These are phyloP conservation scores for Vanderwaltozyma polyspora DNA, from an alignment of 805 yeast genomes.

Conservation along the genomic window DNA sequence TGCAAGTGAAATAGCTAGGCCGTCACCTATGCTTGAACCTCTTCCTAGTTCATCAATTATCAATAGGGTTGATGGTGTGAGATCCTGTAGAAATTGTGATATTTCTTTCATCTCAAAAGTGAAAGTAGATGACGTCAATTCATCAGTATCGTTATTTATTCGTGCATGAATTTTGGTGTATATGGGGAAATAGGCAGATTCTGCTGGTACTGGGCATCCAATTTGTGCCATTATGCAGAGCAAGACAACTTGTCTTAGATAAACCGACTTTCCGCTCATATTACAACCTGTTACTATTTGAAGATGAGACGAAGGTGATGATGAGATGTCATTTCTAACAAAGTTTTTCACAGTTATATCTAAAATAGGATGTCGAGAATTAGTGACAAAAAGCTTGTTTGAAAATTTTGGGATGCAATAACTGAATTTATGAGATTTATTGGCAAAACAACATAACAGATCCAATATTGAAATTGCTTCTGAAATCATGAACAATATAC, in stretches of 20 bases:
- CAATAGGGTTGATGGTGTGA: slow-evolving; percentile 27
- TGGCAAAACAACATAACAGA: slow-evolving; percentile 28
- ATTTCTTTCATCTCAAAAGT: slow-evolving; percentile 39
- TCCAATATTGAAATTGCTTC: slow-evolving; percentile 37
- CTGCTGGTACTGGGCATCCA: slow-evolving; percentile 42
- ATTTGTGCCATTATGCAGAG: slow-evolving; percentile 45
- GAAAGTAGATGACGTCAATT: slow-evolving; percentile 32
- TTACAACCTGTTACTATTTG: slow-evolving; percentile 49
- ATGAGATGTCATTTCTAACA: slow-evolving; percentile 32
- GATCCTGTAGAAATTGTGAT: slow-evolving; percentile 32
- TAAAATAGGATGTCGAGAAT: slow-evolving; percentile 34
- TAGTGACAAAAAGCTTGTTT: slow-evolving; percentile 20
- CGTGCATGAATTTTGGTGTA: slow-evolving; percentile 31
- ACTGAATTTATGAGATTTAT: slow-evolving; percentile 12
- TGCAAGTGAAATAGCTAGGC: slow-evolving; percentile 40
- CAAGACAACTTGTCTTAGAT: slow-evolving; percentile 40
- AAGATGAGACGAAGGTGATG: slow-evolving; percentile 29
- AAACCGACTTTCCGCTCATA: slow-evolving; percentile 53
- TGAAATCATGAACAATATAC: slow-evolving; percentile 31
- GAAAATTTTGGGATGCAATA: slow-evolving; percentile 32
- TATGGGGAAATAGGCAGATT: slow-evolving; percentile 32
- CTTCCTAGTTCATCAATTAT: slow-evolving; percentile 48
- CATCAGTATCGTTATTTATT: slow-evolving; percentile 28
- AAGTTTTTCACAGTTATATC: slow-evolving; percentile 23
- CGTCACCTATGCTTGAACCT: slow-evolving; percentile 41